Percentiles rank a stretch among this genome's conserved stretches.
Evolutionary conservation across 208 protist genomes (phyloP).

Genomic region (Vickermania spadyakhi): DNA sequence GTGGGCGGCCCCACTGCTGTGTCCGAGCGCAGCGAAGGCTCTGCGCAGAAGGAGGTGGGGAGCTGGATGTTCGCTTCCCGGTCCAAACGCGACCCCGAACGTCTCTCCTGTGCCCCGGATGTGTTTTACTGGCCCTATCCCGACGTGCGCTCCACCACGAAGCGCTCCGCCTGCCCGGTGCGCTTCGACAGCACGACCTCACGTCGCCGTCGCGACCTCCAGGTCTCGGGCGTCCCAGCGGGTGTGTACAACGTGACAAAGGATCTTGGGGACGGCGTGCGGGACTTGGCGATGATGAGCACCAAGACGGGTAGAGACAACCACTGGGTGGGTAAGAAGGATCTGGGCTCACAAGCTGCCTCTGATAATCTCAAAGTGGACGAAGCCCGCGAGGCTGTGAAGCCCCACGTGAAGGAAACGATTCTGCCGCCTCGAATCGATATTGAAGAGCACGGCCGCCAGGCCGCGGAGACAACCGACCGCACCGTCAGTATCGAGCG

Average conservation of each 20-base stretch:
- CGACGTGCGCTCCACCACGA: slow-evolving; percentile 56
- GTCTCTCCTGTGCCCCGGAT: slow-evolving; percentile 43
- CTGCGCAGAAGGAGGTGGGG: slow-evolving; percentile 27
- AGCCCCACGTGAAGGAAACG: slow-evolving; percentile 21
- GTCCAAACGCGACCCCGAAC: slow-evolving; percentile 19
- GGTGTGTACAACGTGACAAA: slow-evolving; percentile 54
- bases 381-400: slow-evolving; percentile 32
- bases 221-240: slow-evolving; percentile 29
- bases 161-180: slow-evolving; percentile 26
- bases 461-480: slow-evolving; percentile 8
- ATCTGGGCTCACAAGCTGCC: not conserved
- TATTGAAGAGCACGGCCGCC: not conserved
- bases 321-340: slow-evolving; percentile 40
- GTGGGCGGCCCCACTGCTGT: not conserved
- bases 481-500: slow-evolving; percentile 51
- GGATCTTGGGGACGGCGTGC: slow-evolving; percentile 36
- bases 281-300: slow-evolving; percentile 37
- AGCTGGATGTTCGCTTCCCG: slow-evolving; percentile 61
- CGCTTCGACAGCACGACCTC: slow-evolving; percentile 24
- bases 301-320: slow-evolving; percentile 34
- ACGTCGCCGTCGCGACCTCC: slow-evolving; percentile 30
- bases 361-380: slow-evolving; percentile 38
- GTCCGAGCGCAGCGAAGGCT: not conserved
- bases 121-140: slow-evolving; percentile 67
- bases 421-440: slow-evolving; percentile 22